phyloP scores from a whole-genome alignment of 305 asterid genomes.

The Fraxinus paxiana region DNA sequence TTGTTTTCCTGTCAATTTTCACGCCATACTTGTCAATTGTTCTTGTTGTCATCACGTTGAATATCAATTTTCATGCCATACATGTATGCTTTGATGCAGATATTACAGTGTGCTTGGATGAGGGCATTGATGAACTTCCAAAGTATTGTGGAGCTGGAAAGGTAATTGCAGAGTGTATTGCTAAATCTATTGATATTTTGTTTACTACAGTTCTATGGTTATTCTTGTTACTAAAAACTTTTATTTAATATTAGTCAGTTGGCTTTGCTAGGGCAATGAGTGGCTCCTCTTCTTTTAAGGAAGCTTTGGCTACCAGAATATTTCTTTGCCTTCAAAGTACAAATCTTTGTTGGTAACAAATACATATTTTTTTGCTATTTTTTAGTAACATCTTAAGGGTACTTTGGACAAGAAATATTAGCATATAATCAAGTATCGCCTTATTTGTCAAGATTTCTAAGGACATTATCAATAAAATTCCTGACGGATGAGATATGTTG shows the following conservation, averaged over 20 bases:
- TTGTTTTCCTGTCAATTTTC: too few relatives aligned
- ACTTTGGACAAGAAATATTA: neutral
- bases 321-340: conserved; percentile 82
- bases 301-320: conserved; percentile 84
- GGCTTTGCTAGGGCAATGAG: conserved; percentile 67
- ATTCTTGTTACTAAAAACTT: too few relatives aligned
- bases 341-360: neutral
- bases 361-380: neutral
- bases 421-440: neutral
- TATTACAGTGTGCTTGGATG: too few relatives aligned
- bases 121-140: too few relatives aligned
- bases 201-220: too few relatives aligned
- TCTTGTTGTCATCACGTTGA: too few relatives aligned
- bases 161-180: too few relatives aligned
- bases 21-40: too few relatives aligned
- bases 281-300: conserved; percentile 88
- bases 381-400: neutral
- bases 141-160: too few relatives aligned
- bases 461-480: neutral
- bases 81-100: too few relatives aligned
- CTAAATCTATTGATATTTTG: too few relatives aligned
- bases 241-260: conserved; percentile 12
- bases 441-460: neutral
- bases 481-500: neutral
- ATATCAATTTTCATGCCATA: too few relatives aligned